Percentiles rank a stretch among this genome's conserved stretches.
phyloP scores from a whole-genome alignment of 495 filamentous ascomycete genomes.

The Aspergillus biplanus region DNA sequence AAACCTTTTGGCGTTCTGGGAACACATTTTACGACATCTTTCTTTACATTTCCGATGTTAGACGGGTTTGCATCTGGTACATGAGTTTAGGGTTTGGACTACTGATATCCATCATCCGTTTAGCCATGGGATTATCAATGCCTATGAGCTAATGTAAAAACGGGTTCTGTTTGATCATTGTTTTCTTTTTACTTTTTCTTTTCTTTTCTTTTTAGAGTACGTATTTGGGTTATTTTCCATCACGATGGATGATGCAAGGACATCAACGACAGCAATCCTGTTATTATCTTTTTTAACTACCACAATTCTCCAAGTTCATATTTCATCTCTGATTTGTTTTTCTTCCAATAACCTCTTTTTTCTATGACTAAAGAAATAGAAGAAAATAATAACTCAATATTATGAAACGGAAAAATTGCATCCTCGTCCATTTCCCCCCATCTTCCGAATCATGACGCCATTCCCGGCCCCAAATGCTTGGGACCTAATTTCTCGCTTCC shows the following conservation, averaged over 20 bases:
- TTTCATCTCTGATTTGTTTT: neutral
- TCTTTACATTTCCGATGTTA: slow-evolving; percentile 15
- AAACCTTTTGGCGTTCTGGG: neutral
- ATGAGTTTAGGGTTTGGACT: slow-evolving; percentile 27
- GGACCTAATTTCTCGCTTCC: neutral
- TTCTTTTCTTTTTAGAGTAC: neutral
- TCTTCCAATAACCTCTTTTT: neutral
- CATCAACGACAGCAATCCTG: slow-evolving; percentile 4
- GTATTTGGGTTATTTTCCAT: neutral
- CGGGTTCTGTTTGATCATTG: slow-evolving; percentile 12
- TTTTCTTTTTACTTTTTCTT: neutral
- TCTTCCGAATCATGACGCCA: slow-evolving; percentile 1
- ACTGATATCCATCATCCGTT: slow-evolving; percentile 38
- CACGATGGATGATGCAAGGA: slow-evolving; percentile 5
- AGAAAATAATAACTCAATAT: neutral
- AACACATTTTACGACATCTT: slow-evolving; percentile 14
- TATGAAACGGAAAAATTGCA: neutral
- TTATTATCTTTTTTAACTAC: neutral
- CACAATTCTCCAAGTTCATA: neutral
- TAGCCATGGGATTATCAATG: slow-evolving; percentile 5
- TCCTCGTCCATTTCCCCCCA: neutral
- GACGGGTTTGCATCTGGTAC: slow-evolving; percentile 14
- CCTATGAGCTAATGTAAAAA: slow-evolving; percentile 8
- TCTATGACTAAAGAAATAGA: neutral
- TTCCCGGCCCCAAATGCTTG: neutral